Evolutionary conservation across 805 yeast genomes (phyloP).

Genomic region (Kodamaea jinghongensis): DNA sequence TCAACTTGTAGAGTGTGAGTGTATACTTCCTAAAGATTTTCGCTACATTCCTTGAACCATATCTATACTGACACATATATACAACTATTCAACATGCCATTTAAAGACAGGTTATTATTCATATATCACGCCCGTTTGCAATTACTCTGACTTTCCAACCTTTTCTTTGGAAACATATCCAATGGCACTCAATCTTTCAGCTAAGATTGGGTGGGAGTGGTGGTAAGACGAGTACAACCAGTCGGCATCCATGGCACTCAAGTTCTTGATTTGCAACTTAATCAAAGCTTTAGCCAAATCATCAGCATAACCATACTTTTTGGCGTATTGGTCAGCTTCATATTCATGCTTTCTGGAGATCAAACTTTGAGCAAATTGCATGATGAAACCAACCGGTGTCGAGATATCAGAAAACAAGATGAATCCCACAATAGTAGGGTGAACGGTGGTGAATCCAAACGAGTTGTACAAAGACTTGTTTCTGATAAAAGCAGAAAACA

Average conservation of each 20-base stretch:
- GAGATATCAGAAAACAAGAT: slow-evolving; percentile 73
- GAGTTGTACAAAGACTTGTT: slow-evolving; percentile 75
- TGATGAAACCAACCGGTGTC: slow-evolving; percentile 69
- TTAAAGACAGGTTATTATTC: too few species aligned
- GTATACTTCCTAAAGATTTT: too few species aligned
- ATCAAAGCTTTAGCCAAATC: slow-evolving; percentile 72
- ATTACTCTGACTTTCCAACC: slow-evolving; percentile 19
- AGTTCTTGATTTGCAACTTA: slow-evolving; percentile 73
- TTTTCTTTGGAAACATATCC: slow-evolving; percentile 46
- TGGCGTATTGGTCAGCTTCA: slow-evolving; percentile 90
- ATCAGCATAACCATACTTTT: slow-evolving; percentile 64
- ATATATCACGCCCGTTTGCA: too few species aligned
- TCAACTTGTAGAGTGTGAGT: too few species aligned
- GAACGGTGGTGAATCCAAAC: slow-evolving; percentile 65
- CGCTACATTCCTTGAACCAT: too few species aligned
- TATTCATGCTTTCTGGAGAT: slow-evolving; percentile 86
- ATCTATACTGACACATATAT: too few species aligned
- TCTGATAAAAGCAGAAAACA: slow-evolving; percentile 77
- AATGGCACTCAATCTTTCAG: slow-evolving; percentile 83
- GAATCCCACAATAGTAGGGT: slow-evolving; percentile 82
- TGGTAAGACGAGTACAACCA: slow-evolving; percentile 85
- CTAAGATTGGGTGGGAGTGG: slow-evolving; percentile 86
- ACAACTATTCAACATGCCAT: too few species aligned
- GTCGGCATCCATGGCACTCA: slow-evolving; percentile 85
- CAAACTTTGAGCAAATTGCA: slow-evolving; percentile 65